Conservation (phyloP, 371 early-diverging fungal species). For the Nematocida sp. region DNA sequence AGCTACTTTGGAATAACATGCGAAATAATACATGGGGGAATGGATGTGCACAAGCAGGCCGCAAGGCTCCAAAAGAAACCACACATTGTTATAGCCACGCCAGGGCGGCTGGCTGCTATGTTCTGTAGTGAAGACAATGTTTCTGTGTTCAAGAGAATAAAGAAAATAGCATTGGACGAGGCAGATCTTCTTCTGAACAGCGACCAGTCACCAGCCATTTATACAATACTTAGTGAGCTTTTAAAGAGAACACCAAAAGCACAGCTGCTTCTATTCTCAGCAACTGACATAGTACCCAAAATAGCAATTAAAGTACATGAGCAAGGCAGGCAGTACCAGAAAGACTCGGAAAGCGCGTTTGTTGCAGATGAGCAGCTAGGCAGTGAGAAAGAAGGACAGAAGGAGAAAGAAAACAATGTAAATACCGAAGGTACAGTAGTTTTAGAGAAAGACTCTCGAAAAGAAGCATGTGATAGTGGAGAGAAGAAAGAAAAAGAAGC, state of each 20-base stretch:
- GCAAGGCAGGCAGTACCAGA: background rate
- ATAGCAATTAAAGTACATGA: constrained; percentile 12
- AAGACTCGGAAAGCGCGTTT: background rate
- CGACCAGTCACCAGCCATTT: constrained; percentile 67
- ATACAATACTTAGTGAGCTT: constrained; percentile 21
- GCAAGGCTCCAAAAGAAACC: constrained; percentile 84
- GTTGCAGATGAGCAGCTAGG: background rate
- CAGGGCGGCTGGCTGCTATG: constrained; percentile 93
- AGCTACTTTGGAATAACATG: constrained; percentile 79
- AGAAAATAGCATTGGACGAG: constrained; percentile 91
- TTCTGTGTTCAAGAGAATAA: constrained; percentile 85
- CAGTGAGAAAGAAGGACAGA: background rate
- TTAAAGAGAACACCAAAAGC: background rate
- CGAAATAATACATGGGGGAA: constrained; percentile 84
- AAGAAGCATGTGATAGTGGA: background rate
- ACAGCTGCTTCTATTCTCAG: constrained; percentile 43
- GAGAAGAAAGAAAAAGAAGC: background rate
- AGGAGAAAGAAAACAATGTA: background rate
- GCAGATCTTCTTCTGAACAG: constrained; percentile 95
- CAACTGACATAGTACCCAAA: constrained; percentile 45
- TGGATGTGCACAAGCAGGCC: constrained; percentile 86
- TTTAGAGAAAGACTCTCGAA: background rate
- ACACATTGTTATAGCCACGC: constrained; percentile 88
- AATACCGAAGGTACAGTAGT: background rate
- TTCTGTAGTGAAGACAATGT: constrained; percentile 74